phyloP scores from a whole-genome alignment of 73 alveolate species.

The Diophrys appendiculata region DNA sequence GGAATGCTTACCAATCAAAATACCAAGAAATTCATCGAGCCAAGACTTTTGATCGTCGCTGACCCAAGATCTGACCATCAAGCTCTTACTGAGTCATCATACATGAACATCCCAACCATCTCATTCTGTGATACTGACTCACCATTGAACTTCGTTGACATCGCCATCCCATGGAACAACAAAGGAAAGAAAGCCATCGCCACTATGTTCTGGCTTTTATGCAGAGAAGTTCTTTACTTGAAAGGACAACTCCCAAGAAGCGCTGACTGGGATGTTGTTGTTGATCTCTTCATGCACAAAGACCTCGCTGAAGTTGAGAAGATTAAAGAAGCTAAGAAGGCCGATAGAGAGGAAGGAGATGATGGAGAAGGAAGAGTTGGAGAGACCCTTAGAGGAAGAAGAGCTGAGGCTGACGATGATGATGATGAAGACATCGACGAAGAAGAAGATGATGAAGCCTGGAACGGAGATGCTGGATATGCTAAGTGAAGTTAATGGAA shows the following conservation, averaged over 20 bases:
- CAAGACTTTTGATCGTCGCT: conserved; percentile 92
- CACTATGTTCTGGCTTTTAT: conserved; percentile 92
- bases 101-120: conserved; percentile 93
- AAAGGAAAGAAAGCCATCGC: conserved; percentile 87
- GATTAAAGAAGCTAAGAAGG: conserved; percentile 60
- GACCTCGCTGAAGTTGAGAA: conserved; percentile 74
- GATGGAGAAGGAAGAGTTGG: conserved; percentile 10
- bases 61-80: conserved; percentile 95
- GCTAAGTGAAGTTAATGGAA: conserved; percentile 10
- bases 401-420: conserved; percentile 32
- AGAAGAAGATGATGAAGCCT: conserved; percentile 50
- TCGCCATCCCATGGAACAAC: conserved; percentile 96
- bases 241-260: conserved; percentile 77
- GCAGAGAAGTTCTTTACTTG: conserved; percentile 91
- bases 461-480: conserved; percentile 36
- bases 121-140: conserved; percentile 93
- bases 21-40: conserved; percentile 87
- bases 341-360: conserved; percentile 33
- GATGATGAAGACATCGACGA: conserved; percentile 40
- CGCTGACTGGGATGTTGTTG: conserved; percentile 83
- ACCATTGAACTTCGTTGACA: conserved; percentile 89
- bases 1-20: conserved; percentile 88
- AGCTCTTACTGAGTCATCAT: conserved; percentile 89
- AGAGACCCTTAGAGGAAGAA: background rate
- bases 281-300: conserved; percentile 85